Evolutionary conservation across 1,284 basidiomycete species (phyloP).

Genomic region (Exobasidium rhododendri): DNA sequence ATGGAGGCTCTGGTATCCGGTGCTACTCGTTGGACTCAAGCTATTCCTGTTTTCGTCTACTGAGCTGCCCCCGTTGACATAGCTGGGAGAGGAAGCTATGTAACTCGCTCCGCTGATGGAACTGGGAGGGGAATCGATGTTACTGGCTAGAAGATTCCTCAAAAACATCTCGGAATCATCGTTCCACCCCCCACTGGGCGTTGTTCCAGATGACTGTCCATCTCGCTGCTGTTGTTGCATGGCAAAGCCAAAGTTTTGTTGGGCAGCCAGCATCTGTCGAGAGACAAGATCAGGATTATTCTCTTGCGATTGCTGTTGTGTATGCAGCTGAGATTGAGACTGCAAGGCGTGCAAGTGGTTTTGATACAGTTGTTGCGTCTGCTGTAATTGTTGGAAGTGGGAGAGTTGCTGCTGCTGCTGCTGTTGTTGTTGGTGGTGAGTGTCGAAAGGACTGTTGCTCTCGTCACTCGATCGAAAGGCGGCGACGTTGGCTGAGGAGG

Average conservation of each 20-base stretch:
- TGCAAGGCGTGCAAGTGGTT: neutral
- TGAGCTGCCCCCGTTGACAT: neutral
- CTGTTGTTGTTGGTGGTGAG: neutral
- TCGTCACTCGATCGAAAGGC: neutral
- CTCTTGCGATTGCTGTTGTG: neutral
- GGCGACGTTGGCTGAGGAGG: too few relatives aligned
- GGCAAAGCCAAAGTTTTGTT: slow-evolving; percentile 21
- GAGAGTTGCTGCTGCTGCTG: neutral
- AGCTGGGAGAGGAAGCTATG: neutral
- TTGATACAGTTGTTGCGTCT: neutral
- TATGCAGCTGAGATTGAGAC: neutral
- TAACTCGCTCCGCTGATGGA: slow-evolving; percentile 8
- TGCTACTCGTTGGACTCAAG: slow-evolving; percentile 23
- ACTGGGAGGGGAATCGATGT: slow-evolving; percentile 16
- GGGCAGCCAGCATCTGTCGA: slow-evolving; percentile 18
- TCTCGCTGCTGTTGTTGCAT: slow-evolving; percentile 18
- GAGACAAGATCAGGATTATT: slow-evolving; percentile 1
- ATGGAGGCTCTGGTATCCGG: slow-evolving; percentile 34
- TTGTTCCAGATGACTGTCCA: slow-evolving; percentile 15
- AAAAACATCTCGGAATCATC: slow-evolving; percentile 36
- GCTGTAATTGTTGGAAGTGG: neutral
- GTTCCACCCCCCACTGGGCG: slow-evolving; percentile 21
- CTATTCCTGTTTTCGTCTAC: slow-evolving; percentile 2
- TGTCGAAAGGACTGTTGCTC: neutral
- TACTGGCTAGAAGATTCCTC: slow-evolving; percentile 28